Conservation (phyloP, 345 rosid genomes). For the Triadica sebifera region DNA sequence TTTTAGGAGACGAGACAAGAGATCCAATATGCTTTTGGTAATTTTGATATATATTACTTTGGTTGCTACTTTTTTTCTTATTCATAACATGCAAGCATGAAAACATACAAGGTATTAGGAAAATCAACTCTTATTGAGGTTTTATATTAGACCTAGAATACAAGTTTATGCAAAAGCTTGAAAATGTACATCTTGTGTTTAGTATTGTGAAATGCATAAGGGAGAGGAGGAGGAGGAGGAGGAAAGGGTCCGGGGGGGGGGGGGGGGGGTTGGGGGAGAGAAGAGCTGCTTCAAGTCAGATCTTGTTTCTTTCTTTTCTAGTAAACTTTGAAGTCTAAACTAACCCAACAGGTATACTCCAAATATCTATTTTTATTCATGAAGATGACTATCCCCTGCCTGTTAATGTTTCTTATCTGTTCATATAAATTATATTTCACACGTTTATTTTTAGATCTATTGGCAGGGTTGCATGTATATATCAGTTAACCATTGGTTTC, state of each 20-base stretch:
- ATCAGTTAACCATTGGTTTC: too few species aligned
- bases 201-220: not conserved
- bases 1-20: constrained; percentile 82
- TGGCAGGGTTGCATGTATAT: too few species aligned
- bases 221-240: too few species aligned
- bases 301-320: not conserved
- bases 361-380: not conserved
- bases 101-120: not conserved
- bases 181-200: not conserved
- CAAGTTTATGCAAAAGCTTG: not conserved
- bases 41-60: constrained; percentile 6
- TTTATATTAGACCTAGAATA: not conserved
- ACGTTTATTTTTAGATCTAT: not conserved
- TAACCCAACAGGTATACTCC: not conserved
- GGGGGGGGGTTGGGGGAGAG: too few species aligned
- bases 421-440: not conserved
- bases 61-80: not conserved
- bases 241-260: too few species aligned
- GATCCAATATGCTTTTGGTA: constrained; percentile 96
- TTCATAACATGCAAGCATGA: not conserved
- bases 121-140: not conserved
- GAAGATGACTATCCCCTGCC: not conserved
- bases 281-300: not conserved
- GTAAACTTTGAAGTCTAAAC: not conserved
- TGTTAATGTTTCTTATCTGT: not conserved